A percentile compares a stretch with the other conserved stretches of the same genome.
Conservation (phyloP, 2,329 filamentous ascomycete species). For the Pyrenochaeta sp. region DNA sequence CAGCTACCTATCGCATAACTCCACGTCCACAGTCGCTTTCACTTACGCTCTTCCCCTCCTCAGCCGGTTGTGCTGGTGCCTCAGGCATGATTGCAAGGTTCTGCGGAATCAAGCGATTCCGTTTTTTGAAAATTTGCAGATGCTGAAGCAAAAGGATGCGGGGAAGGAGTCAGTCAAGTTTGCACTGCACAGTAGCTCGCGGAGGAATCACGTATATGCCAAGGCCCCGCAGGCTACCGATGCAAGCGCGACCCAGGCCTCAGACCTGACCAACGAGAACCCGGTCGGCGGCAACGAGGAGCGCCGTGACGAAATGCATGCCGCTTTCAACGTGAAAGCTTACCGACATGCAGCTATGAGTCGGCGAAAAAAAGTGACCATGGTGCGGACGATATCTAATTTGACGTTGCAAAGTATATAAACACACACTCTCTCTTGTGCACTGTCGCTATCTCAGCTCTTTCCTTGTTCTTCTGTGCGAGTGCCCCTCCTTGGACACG, state of each 20-base stretch:
- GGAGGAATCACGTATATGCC: conserved; percentile 16
- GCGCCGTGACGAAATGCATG: conserved; percentile 22
- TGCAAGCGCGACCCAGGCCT: conserved; percentile 9
- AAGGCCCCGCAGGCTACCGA: conserved; percentile 5
- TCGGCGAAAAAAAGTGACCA: background rate
- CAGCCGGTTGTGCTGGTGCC: conserved; percentile 27
- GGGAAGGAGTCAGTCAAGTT: conserved; percentile 9
- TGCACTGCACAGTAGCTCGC: conserved; percentile 3
- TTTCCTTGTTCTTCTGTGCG: background rate
- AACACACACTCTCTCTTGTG: background rate
- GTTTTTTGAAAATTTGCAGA: conserved; percentile 13
- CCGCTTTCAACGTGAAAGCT: background rate
- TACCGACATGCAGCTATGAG: conserved; percentile 17
- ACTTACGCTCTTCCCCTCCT: conserved; percentile 38
- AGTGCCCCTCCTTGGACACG: conserved; percentile 10
- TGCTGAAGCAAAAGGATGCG: conserved; percentile 1
- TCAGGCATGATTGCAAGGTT: conserved; percentile 40
- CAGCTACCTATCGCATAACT: conserved; percentile 14
- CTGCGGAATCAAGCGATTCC: conserved; percentile 14
- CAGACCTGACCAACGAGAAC: conserved; percentile 22
- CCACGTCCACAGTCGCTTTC: background rate
- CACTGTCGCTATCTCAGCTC: background rate
- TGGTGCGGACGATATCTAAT: background rate
- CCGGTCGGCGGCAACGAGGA: conserved; percentile 10
- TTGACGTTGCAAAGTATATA: background rate